These are phyloP conservation scores for Tuber magnatum DNA, from an alignment of 495 filamentous ascomycete species.

Conservation along the genomic window DNA sequence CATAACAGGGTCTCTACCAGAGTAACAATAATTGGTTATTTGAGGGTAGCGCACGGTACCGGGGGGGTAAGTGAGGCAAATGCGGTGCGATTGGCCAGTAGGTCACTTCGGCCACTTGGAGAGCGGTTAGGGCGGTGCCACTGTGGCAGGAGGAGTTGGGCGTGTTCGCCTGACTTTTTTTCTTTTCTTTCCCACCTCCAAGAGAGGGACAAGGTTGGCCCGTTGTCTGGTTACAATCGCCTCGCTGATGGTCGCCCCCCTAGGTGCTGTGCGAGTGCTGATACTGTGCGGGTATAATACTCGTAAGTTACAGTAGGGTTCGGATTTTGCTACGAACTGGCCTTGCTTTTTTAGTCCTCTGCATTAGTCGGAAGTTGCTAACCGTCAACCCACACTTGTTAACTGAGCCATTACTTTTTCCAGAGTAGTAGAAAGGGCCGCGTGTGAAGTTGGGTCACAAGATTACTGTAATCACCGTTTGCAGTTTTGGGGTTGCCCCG, in stretches of 20 bases:
- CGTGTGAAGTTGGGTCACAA: constrained; percentile 30
- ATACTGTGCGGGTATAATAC: neutral
- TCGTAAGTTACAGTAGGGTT: neutral
- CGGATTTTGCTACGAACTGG: constrained; percentile 24
- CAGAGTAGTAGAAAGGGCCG: constrained; percentile 17
- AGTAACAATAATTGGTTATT: neutral
- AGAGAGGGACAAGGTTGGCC: too few species aligned
- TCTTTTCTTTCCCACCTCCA: too few species aligned
- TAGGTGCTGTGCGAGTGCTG: too few species aligned
- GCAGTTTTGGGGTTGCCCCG: constrained; percentile 17
- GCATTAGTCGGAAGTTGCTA: constrained; percentile 33
- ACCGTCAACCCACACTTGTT: constrained; percentile 33
- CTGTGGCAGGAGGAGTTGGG: too few species aligned
- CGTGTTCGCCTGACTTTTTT: too few species aligned
- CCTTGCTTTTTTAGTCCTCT: constrained; percentile 13
- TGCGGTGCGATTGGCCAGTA: too few species aligned
- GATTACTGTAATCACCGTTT: constrained; percentile 17
- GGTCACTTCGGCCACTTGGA: too few species aligned
- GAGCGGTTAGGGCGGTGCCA: too few species aligned
- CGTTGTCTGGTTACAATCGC: too few species aligned
- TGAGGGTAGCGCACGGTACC: neutral
- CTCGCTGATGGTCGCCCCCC: too few species aligned
- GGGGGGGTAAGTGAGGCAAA: too few species aligned
- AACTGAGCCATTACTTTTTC: constrained; percentile 24
- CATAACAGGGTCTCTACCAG: constrained; percentile 22